Conservation (phyloP, 306 rosid genomes). For the Quercus variabilis region DNA sequence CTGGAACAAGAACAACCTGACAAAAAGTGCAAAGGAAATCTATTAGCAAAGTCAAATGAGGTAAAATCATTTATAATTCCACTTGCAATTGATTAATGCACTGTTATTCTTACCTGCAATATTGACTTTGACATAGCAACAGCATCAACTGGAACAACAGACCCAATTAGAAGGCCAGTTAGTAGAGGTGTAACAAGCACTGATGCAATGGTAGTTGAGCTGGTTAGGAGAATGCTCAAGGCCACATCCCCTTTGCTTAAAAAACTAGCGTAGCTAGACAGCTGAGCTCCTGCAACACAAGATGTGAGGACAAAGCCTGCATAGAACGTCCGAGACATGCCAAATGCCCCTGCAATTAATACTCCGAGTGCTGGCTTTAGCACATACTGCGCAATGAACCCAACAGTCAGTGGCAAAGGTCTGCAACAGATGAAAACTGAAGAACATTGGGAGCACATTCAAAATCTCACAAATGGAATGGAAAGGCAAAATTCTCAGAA, state of each 20-base stretch:
- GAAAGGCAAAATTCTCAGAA: neutral
- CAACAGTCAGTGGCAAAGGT: conserved; percentile 80
- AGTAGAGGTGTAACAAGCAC: conserved; percentile 77
- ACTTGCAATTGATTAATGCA: neutral
- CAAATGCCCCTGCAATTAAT: conserved; percentile 69
- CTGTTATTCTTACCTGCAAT: conserved; percentile 57
- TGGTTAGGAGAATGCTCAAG: conserved; percentile 88
- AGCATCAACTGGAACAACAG: conserved; percentile 91
- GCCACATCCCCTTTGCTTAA: conserved; percentile 96
- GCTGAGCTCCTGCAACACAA: conserved; percentile 96
- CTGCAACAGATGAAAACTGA: conserved; percentile 53
- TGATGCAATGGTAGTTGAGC: conserved; percentile 81
- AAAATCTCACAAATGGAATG: conserved; percentile 16
- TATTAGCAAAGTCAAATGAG: neutral
- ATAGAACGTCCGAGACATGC: conserved; percentile 65
- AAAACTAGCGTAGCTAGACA: conserved; percentile 90
- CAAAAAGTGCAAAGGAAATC: conserved; percentile 11
- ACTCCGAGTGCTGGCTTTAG: conserved; percentile 84
- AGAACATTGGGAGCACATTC: conserved; percentile 26
- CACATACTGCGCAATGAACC: conserved; percentile 74
- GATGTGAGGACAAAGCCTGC: conserved; percentile 88
- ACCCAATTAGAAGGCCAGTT: conserved; percentile 78
- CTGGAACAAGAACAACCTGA: conserved; percentile 89
- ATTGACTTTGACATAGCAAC: conserved; percentile 96
- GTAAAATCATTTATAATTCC: neutral